Base-by-base conservation (phyloP, 2,329 filamentous ascomycete species). In the Aspergillus viridinutans region DNA sequence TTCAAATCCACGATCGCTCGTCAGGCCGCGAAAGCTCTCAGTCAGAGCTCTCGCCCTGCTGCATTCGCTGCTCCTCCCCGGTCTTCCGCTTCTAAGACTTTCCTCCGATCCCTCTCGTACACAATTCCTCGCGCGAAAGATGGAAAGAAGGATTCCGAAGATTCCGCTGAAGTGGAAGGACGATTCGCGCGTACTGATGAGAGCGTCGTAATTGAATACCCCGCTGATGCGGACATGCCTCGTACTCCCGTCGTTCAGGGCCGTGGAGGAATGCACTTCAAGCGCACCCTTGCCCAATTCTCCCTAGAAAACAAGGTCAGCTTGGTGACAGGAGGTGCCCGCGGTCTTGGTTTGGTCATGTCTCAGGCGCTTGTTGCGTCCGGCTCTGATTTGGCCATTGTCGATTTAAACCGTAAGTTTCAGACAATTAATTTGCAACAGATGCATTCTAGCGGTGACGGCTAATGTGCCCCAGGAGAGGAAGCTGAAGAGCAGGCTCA, bases 311-410 rank as follows among this genome's bases (percentile, higher is more conserved):
- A 86, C 59, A 88, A 87, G 69, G 89, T 92, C 8, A 91, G 86
- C 49, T 81, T 97, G 43, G 89, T 97, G 42, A 97, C 93, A 1
- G 93, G 93, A 53, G 93, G 92, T 70, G 93, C 93, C 26, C 83
- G 92, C 70, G 93, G 93, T 7, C 76, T 97, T 57, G 93, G 93
- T 42, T 80, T 97, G 59, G 92, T 95, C 65, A 97, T 97, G 89
- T 90, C 89, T 52, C 92, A 96, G 78, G 92, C 90, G 49, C 85
- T 96, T 75, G 89, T 96, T 53, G 87, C 90, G 53, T 94, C 90
- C 54, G 93, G 93, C 53, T 90, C 90, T 9, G 88, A 96, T 73
- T 82, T 97, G 60, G 93, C 93, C 45, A 90, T 97, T 74, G 91
- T 97, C 43, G 93, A 97, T 73, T 80, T 97, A 78, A 96, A 97